Conservation (phyloP, 225 moss, liverwort and hornwort species). For the Straminergon stramineum region DNA sequence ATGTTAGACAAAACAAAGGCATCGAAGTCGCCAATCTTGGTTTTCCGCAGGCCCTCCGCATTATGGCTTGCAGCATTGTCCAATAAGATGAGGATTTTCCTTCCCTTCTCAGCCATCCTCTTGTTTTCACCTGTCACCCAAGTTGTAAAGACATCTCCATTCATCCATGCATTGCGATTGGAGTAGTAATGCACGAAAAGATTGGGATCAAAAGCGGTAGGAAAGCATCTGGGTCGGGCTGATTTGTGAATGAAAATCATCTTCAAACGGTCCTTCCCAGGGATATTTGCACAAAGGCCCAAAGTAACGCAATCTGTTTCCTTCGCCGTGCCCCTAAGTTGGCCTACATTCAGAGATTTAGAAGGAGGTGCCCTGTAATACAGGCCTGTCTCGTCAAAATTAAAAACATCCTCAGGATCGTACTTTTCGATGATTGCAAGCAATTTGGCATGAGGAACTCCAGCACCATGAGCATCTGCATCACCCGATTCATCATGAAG, state of each 20-base stretch:
- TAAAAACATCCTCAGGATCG: not conserved
- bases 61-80: constrained; percentile 3
- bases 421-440: not conserved
- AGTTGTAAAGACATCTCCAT: not conserved
- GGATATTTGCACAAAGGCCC: not conserved
- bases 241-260: not conserved
- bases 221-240: not conserved
- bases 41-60: not conserved
- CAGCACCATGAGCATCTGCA: not conserved
- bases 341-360: not conserved
- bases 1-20: not conserved
- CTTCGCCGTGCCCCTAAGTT: not conserved
- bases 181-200: not conserved
- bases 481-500: not conserved
- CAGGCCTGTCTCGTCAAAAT: not conserved
- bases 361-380: not conserved
- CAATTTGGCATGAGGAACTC: not conserved
- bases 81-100: not conserved
- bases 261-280: not conserved
- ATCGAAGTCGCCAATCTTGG: not conserved
- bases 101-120: not conserved
- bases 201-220: not conserved
- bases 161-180: not conserved
- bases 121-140: not conserved
- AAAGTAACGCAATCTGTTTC: not conserved